A percentile compares a stretch with the other conserved stretches of the same genome.
Evolutionary conservation across 371 early-diverging fungal species (phyloP).

Genomic region (Parasitella parasitica): DNA sequence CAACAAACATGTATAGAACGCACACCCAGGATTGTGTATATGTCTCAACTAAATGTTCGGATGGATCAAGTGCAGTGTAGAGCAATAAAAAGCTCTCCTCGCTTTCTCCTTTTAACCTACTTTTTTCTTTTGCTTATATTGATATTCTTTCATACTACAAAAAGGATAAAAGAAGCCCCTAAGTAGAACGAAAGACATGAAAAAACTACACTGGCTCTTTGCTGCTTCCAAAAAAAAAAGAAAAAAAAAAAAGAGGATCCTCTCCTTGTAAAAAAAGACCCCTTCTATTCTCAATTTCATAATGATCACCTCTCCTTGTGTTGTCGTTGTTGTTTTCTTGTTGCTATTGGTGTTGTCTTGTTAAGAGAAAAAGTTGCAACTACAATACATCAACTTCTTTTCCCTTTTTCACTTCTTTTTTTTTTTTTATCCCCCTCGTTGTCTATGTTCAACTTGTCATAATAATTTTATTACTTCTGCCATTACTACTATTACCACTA

Average conservation of each 20-base stretch:
- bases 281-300: neutral
- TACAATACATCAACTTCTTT: neutral
- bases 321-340: neutral
- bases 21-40: neutral
- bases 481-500: too few species aligned
- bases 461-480: neutral
- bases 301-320: neutral
- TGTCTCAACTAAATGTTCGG: too few species aligned
- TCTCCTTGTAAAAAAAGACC: neutral
- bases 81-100: neutral
- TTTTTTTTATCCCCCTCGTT: neutral
- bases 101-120: neutral
- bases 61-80: too few species aligned
- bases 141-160: neutral
- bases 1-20: neutral
- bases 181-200: neutral
- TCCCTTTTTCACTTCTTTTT: neutral
- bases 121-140: neutral
- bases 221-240: too few species aligned
- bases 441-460: neutral
- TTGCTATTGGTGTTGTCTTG: neutral
- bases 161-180: neutral
- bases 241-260: neutral
- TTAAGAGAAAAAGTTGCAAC: neutral
- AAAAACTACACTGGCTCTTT: neutral